Base-by-base conservation (phyloP, 2,329 filamentous ascomycete species). In the Pyrenochaeta sp. region DNA sequence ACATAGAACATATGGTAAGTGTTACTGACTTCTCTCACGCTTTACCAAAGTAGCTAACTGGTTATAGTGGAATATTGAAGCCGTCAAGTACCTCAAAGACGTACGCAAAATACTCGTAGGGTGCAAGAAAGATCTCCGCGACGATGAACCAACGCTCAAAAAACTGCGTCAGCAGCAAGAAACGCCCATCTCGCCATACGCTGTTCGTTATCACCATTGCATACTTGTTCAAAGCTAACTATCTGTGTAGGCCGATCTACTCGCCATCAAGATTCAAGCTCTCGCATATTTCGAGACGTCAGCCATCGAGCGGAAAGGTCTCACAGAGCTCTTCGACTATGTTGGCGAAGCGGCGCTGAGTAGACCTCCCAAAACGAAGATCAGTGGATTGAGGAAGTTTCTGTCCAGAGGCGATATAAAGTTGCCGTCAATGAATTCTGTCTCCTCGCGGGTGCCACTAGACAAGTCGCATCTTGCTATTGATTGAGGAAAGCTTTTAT, bases 231-330 rank as follows among this genome's bases (percentile, higher is more conserved):
- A 22, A 42, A 5, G 9, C 39, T 42, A n/a, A 42, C 46, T 19
- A 28, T 51, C 15, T n/a, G 13, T 12, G 3, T 10, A 67, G 63
- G 61, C 54, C 15, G 59, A 64, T n/a, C 59, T 43, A n/a, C 40
- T 66, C 10, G 62, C 56, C n/a, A 49, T 46, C 6, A 55, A 51
- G n/a, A 66, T 66, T 8, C 45, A 44, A 1, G 61, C 62, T 1
- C 48, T 58, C 22, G 66, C 60, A 3, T 67, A 67, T 30, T 65
- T 68, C 28, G 60, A 64, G 42, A 64, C 64, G 10, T 66, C 66
- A 7, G 58, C 55, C 15, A 30, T 49, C 10, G 55, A 51, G 4
- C 54, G 28, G 22, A 50, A 54, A 47, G 61, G 61, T 3, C 47
- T 67, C 2, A 54, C 57, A 2, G 55, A 57, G 22, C 37, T 67